Base-by-base conservation (phyloP, 1,284 basidiomycete species). In the Ceratobasidium sp. region DNA sequence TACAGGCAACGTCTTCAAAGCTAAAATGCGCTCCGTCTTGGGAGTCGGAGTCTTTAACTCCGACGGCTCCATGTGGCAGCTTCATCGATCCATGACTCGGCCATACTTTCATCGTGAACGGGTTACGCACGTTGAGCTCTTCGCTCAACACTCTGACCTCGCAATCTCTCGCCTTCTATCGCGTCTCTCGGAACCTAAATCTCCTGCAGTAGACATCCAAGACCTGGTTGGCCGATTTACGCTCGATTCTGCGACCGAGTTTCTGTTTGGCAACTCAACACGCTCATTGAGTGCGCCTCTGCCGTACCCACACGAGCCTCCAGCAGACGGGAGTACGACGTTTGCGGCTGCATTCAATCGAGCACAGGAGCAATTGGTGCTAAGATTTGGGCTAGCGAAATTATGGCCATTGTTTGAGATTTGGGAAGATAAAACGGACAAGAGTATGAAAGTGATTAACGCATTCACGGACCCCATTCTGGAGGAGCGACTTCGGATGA, bases 361-460 rank as follows among this genome's bases (percentile, higher is more conserved):
- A 78, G 87, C 89, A 0, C 91, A 93, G 81, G 86, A 89, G 39
- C 89, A 90, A 53, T 86, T 90, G 60, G 89, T 91, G 0, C 82
- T 83, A 15, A 87, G 93, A 39, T 88, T 86, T 1, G 85, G 89
- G 5, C 85, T 90, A 13, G 92, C 92, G 3, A 56, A 60, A 9
- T 87, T 91, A 64, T 94, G 93, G 93, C 92, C 92, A 0, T 81
- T 92, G 13, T 89, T 90, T 56, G 93, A 94, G 82, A 80, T 93
- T 3, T 88, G 89, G 80, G 86, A 87, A 26, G 92, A 94, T 82
- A 89, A 88, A 81, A 90, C 89, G 39, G 82, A 85, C 66, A 86
- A 86, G 15, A 87, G 91, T 75, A 87, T 88, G 26, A 84, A 87
- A 49, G 87, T 88, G 5, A 91, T 93, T 79, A 86, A 87, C 77